Evolutionary conservation across 2,329 filamentous ascomycete species (phyloP), one percentile per base, ranked within the genome.

Genomic region (Ceratocystis harringtonii): DNA sequence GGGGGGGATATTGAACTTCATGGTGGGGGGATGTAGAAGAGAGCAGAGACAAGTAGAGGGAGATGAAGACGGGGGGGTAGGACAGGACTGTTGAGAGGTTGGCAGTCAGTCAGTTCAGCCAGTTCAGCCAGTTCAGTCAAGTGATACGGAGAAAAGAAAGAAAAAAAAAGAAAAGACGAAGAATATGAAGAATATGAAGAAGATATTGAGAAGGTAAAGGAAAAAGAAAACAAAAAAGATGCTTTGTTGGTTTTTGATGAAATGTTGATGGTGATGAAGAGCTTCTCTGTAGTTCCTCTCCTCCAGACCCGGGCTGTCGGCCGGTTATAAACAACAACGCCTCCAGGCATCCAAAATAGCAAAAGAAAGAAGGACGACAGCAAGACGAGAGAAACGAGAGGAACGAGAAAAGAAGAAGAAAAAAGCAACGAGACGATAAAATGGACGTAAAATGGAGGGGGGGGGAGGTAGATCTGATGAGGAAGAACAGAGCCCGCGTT

Each of bases 301-400:
- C 25, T 22, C n/a, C 4, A 50, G 30, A 28, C 8, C 50, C 50
- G 22, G 50, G 25, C 50, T 57, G 50, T 28, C 50, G 50, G 50
- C 50, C 50, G 50, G 50, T 57, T 57, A 57, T 57, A 57, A 57
- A 57, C 10, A 57, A 17, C 8, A 12, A 57, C 17, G 50, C 30
- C 50, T 57, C 50, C 50, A 57, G 50, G 50, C 50, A 57, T 57
- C 50, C 50, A 57, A 28, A 28, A 57, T 57, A 57, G 50, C 50
- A 57, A 28, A 30, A 50, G 45, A 8, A 22, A 19, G 45, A 22
- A n/a, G 5, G 45, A n/a, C n/a, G 45, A 50, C 45, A 50, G 45
- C n/a, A 8, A 50, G 45, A 50, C n/a, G 17, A 22, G 44, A 45
- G n/a, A 3, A 45, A 19, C n/a, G 44, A 19, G n/a, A 17, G 2